phyloP scores from a whole-genome alignment of 2,329 filamentous ascomycete genomes.

The Sarocladium kiliense region DNA sequence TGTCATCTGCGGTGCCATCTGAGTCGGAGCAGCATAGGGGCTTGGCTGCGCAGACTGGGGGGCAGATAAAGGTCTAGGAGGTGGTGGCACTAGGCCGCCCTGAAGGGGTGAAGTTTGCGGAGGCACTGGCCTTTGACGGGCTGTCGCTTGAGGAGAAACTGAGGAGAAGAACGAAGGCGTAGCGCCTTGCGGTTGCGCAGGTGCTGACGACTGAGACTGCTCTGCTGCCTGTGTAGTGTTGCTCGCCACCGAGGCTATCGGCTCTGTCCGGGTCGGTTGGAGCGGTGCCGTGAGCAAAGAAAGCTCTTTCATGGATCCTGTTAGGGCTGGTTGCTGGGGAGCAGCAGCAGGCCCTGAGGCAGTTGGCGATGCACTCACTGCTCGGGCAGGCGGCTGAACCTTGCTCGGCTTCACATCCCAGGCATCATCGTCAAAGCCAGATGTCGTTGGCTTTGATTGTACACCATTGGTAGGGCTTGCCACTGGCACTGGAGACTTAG shows the following conservation, averaged over 20 bases:
- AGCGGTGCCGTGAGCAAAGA: constrained; percentile 49
- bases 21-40: constrained; percentile 58
- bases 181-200: constrained; percentile 47
- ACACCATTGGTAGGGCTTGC: constrained; percentile 22
- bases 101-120: constrained; percentile 57
- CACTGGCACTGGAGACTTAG: constrained; percentile 17
- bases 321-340: constrained; percentile 43
- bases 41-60: constrained; percentile 75
- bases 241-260: constrained; percentile 20
- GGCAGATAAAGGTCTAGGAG: constrained; percentile 80
- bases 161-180: constrained; percentile 53
- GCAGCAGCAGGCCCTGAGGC: constrained; percentile 25
- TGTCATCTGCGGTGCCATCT: constrained; percentile 80
- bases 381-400: constrained; percentile 30
- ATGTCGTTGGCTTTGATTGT: constrained; percentile 14
- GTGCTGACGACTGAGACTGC: constrained; percentile 18
- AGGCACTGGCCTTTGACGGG: constrained; percentile 65
- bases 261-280: constrained; percentile 40
- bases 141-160: constrained; percentile 22
- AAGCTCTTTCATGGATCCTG: constrained; percentile 61
- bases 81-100: constrained; percentile 65
- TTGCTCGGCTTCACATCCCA: constrained; percentile 91
- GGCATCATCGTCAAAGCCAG: constrained; percentile 89
- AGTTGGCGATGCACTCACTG: constrained; percentile 23
- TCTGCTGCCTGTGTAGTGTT: background rate